phyloP scores from a whole-genome alignment of 345 rosid species.

The Syzygium oleosum region DNA sequence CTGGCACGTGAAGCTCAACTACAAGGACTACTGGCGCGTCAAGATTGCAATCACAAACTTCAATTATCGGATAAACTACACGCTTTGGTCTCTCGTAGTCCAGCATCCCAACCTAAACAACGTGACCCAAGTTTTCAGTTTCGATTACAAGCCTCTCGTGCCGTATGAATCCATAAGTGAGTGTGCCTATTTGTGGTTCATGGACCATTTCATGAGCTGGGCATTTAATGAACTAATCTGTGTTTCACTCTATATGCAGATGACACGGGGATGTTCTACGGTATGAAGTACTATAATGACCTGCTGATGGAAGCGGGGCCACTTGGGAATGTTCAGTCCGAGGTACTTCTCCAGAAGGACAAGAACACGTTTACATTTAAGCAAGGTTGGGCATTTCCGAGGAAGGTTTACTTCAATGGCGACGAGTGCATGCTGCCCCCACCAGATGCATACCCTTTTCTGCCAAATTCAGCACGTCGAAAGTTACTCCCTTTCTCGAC shows the following conservation, averaged over 20 bases:
- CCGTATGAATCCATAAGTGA: constrained; percentile 66
- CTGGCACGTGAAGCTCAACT: constrained; percentile 79
- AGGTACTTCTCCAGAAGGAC: constrained; percentile 75
- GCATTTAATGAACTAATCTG: neutral
- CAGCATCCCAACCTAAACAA: constrained; percentile 88
- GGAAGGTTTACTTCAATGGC: constrained; percentile 87
- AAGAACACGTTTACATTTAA: constrained; percentile 66
- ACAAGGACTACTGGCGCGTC: constrained; percentile 72
- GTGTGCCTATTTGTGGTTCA: neutral
- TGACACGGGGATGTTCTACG: constrained; percentile 85
- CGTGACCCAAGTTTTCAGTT: constrained; percentile 85
- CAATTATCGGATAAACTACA: constrained; percentile 64
- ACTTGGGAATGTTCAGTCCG: constrained; percentile 80
- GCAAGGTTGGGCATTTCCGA: constrained; percentile 92
- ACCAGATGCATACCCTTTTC: constrained; percentile 77
- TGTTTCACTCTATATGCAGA: constrained; percentile 27
- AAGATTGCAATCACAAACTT: constrained; percentile 67
- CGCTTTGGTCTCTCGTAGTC: constrained; percentile 58
- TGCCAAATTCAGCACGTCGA: constrained; percentile 48
- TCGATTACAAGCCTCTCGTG: constrained; percentile 65
- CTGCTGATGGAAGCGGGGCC: constrained; percentile 86
- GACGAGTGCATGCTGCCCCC: constrained; percentile 87
- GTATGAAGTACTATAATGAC: constrained; percentile 73
- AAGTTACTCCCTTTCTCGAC: constrained; percentile 14
- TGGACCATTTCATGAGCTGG: neutral